Evolutionary conservation across 257 asterid species (phyloP).

Genomic region (Asclepias syriaca): DNA sequence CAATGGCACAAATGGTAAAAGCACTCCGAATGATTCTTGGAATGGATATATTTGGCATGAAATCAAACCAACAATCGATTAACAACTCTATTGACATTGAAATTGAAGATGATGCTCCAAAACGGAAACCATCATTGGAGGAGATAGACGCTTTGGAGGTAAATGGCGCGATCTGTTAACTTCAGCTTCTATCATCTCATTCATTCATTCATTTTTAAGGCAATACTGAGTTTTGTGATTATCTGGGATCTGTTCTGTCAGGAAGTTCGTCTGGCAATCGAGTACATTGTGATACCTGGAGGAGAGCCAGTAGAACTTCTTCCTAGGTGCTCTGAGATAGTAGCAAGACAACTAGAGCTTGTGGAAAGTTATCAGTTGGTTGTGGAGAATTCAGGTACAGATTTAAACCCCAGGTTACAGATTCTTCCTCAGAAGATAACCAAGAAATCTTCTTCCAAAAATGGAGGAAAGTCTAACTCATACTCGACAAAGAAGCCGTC

Average conservation of each 20-base stretch:
- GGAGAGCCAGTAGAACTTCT: constrained; percentile 95
- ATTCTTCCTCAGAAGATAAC: constrained; percentile 74
- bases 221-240: neutral
- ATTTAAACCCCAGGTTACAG: constrained; percentile 73
- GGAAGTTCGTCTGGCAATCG: constrained; percentile 97
- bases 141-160: constrained; percentile 99
- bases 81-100: constrained; percentile 49
- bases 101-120: constrained; percentile 84
- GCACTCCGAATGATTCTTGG: constrained; percentile 86
- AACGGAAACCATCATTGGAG: constrained; percentile 79
- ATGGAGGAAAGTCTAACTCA: constrained; percentile 18
- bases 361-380: constrained; percentile 83
- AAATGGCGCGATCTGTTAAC: neutral
- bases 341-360: constrained; percentile 82
- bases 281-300: constrained; percentile 95
- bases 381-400: constrained; percentile 85
- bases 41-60: constrained; percentile 55
- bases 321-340: constrained; percentile 90
- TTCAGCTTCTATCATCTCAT: neutral
- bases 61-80: constrained; percentile 30
- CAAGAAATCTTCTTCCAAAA: constrained; percentile 30
- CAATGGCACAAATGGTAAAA: constrained; percentile 97
- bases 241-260: constrained; percentile 10
- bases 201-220: constrained; percentile 1
- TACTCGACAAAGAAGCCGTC: constrained; percentile 18